These are phyloP conservation scores for Candolleomyces aberdarensis DNA, from an alignment of 768 basidiomycete species.

Conservation along the genomic window DNA sequence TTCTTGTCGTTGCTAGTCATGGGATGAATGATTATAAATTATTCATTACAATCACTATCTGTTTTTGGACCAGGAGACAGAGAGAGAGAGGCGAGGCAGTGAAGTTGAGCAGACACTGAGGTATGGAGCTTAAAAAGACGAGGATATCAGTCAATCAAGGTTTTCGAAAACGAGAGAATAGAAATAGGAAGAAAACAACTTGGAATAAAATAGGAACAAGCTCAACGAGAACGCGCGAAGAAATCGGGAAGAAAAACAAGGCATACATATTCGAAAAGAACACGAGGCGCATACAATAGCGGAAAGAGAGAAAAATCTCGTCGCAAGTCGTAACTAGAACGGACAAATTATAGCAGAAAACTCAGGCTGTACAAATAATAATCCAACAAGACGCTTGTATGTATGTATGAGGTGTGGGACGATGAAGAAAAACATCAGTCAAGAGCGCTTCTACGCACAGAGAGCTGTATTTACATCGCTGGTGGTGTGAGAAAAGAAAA, in stretches of 20 bases:
- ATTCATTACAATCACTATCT: no score
- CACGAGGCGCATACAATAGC: not conserved
- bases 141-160: not conserved
- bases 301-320: not conserved
- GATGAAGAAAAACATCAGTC: not conserved
- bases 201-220: not conserved
- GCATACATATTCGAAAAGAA: not conserved
- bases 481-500: not conserved
- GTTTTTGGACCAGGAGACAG: no score
- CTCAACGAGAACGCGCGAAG: not conserved
- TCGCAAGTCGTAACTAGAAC: not conserved
- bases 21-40: no score
- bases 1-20: no score
- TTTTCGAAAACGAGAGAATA: not conserved
- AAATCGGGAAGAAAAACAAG: not conserved
- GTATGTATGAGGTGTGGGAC: not conserved
- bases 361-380: not conserved
- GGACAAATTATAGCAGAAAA: not conserved
- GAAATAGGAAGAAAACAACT: no score
- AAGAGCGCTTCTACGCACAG: constrained; percentile 1
- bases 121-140: no score
- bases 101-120: no score
- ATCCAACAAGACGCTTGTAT: not conserved
- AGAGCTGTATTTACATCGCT: constrained; percentile 12
- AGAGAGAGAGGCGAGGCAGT: no score